A percentile compares a stretch with the other conserved stretches of the same genome.
These are phyloP conservation scores for Suillus americanus DNA, from an alignment of 768 basidiomycete genomes.

Conservation along the genomic window DNA sequence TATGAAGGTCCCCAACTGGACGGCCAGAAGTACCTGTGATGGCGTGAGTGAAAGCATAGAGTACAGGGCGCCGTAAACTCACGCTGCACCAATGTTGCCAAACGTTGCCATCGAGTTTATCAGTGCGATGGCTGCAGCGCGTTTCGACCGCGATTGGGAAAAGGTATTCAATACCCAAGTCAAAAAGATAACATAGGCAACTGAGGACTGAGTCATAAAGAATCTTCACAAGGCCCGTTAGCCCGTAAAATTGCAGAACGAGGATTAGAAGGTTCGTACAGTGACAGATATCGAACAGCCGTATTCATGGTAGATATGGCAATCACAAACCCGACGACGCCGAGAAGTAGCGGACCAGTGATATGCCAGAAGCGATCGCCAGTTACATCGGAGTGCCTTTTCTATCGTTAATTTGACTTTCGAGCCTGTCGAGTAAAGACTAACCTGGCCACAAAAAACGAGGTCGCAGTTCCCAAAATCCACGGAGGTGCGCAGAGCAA, in stretches of 20 bases:
- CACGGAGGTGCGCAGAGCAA: slow-evolving; percentile 79
- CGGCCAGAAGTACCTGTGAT: slow-evolving; percentile 62
- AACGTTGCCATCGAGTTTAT: slow-evolving; percentile 78
- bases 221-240: slow-evolving; percentile 45
- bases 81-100: slow-evolving; percentile 82
- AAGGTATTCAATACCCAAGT: slow-evolving; percentile 56
- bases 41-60: not conserved
- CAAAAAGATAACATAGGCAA: slow-evolving; percentile 65
- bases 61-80: slow-evolving; percentile 31
- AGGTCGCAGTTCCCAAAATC: slow-evolving; percentile 56
- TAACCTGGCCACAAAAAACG: slow-evolving; percentile 54
- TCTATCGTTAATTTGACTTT: slow-evolving; percentile 7
- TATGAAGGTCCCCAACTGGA: slow-evolving; percentile 69
- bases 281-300: slow-evolving; percentile 59
- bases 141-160: slow-evolving; percentile 78
- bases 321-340: slow-evolving; percentile 65
- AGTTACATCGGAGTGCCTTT: slow-evolving; percentile 67
- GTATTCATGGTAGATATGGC: slow-evolving; percentile 63
- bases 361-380: slow-evolving; percentile 78
- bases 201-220: slow-evolving; percentile 70
- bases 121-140: slow-evolving; percentile 79
- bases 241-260: not conserved
- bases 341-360: slow-evolving; percentile 47
- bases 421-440: not conserved
- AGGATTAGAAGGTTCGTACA: slow-evolving; percentile 38